Evolutionary conservation across 2,329 filamentous ascomycete genomes (phyloP).

Genomic region (Sporothrix mexicana): DNA sequence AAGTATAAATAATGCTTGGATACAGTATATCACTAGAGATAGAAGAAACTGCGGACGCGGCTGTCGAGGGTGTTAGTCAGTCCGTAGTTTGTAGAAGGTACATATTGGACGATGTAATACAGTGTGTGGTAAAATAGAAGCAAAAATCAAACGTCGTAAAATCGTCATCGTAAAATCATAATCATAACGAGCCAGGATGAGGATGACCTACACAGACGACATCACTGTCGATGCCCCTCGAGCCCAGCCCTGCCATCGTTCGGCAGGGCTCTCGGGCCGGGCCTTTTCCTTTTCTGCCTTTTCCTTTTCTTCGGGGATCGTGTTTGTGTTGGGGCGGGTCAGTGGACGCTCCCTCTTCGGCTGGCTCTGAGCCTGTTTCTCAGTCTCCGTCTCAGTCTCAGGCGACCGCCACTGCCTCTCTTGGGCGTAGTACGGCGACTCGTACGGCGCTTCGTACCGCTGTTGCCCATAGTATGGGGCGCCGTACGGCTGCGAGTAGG

Average conservation of each 20-base stretch:
- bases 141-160: not conserved
- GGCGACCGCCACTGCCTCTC: not conserved
- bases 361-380: not conserved
- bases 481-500: too few relatives aligned
- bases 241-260: not conserved
- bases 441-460: not conserved
- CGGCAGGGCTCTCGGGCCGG: not conserved
- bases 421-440: not conserved
- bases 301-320: too few relatives aligned
- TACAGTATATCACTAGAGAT: not conserved
- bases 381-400: not conserved
- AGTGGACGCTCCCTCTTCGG: not conserved
- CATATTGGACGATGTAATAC: too few relatives aligned
- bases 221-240: not conserved
- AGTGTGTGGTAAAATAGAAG: not conserved
- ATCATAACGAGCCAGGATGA: too few relatives aligned
- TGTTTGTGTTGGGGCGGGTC: too few relatives aligned
- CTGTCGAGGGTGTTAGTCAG: not conserved
- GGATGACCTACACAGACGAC: slow-evolving; percentile 5
- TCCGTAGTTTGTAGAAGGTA: not conserved
- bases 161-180: not conserved
- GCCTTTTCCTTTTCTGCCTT: too few relatives aligned
- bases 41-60: slow-evolving; percentile 24
- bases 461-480: too few relatives aligned
- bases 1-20: not conserved